Evolutionary conservation across 2,329 filamentous ascomycete species (phyloP).

Genomic region (Venturia pyrina): DNA sequence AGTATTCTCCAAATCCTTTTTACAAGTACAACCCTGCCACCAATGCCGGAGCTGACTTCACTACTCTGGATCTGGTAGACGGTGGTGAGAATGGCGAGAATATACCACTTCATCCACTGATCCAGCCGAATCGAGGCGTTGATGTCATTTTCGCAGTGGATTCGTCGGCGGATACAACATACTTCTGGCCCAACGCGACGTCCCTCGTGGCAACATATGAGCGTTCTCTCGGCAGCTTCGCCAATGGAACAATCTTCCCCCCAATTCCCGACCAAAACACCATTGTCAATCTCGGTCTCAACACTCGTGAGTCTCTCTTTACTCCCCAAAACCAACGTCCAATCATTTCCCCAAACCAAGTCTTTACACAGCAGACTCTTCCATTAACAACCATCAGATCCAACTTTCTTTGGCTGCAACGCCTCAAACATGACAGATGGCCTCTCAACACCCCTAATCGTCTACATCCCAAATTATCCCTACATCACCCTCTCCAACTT

Average conservation of each 20-base stretch:
- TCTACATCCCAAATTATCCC: constrained; percentile 81
- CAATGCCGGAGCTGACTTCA: constrained; percentile 45
- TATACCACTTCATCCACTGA: constrained; percentile 66
- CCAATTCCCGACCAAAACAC: constrained; percentile 63
- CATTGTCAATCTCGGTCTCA: constrained; percentile 67
- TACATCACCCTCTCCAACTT: constrained; percentile 70
- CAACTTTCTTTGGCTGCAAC: constrained; percentile 75
- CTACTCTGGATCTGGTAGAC: constrained; percentile 62
- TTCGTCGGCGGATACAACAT: constrained; percentile 59
- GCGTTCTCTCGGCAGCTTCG: constrained; percentile 48
- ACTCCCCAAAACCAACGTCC: too few species aligned
- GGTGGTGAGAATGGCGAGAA: constrained; percentile 71
- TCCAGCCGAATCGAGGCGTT: constrained; percentile 58
- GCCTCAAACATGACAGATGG: constrained; percentile 49
- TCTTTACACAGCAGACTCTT: too few species aligned
- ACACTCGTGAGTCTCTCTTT: constrained; percentile 36
- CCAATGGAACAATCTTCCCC: constrained; percentile 63
- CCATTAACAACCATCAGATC: constrained; percentile 21
- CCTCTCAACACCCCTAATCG: constrained; percentile 52
- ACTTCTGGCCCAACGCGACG: constrained; percentile 65
- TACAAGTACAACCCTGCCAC: constrained; percentile 49
- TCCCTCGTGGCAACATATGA: constrained; percentile 64
- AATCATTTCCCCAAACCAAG: too few species aligned
- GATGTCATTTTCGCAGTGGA: constrained; percentile 78
- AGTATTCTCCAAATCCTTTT: constrained; percentile 69